phyloP scores from a whole-genome alignment of 805 yeast species.

The Saturnispora mendoncae region DNA sequence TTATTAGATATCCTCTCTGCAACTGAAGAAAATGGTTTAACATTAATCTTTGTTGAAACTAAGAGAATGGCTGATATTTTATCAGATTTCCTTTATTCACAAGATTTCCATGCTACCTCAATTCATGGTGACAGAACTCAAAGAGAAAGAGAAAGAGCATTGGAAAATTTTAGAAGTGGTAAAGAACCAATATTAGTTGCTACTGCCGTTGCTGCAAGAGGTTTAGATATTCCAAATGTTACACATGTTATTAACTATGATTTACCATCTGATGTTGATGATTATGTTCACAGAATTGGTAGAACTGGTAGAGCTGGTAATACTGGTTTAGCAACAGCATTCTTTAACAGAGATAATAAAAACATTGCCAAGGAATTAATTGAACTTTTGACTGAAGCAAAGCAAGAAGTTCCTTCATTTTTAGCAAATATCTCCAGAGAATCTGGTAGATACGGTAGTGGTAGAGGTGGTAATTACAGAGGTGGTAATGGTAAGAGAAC shows the following conservation, averaged over 20 bases:
- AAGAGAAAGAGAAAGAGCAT: slow-evolving; percentile 94
- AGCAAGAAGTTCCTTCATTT: slow-evolving; percentile 94
- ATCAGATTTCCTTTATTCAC: slow-evolving; percentile 82
- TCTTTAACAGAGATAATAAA: slow-evolving; percentile 91
- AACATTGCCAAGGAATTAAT: slow-evolving; percentile 81
- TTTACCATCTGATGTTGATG: slow-evolving; percentile 94
- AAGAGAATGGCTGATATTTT: slow-evolving; percentile 97
- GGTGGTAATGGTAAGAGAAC: slow-evolving; percentile 21
- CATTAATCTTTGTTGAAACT: slow-evolving; percentile 94
- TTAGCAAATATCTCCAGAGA: slow-evolving; percentile 76
- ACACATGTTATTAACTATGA: slow-evolving; percentile 97
- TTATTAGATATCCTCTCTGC: slow-evolving; percentile 78
- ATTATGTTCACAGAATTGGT: slow-evolving; percentile 98
- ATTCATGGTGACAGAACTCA: slow-evolving; percentile 99
- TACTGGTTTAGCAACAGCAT: slow-evolving; percentile 96
- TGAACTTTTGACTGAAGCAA: slow-evolving; percentile 86
- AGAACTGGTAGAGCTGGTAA: slow-evolving; percentile 99
- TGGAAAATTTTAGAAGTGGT: slow-evolving; percentile 89
- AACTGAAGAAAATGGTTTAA: slow-evolving; percentile 69
- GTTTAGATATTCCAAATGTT: slow-evolving; percentile 98
- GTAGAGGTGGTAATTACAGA: slow-evolving; percentile 37
- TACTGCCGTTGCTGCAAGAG: slow-evolving; percentile 99
- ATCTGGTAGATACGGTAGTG: slow-evolving; percentile 46
- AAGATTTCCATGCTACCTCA: slow-evolving; percentile 93
- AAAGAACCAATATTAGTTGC: slow-evolving; percentile 92